These are phyloP conservation scores for Gossypium ekmanianum DNA, from an alignment of 345 rosid genomes.

Conservation along the genomic window DNA sequence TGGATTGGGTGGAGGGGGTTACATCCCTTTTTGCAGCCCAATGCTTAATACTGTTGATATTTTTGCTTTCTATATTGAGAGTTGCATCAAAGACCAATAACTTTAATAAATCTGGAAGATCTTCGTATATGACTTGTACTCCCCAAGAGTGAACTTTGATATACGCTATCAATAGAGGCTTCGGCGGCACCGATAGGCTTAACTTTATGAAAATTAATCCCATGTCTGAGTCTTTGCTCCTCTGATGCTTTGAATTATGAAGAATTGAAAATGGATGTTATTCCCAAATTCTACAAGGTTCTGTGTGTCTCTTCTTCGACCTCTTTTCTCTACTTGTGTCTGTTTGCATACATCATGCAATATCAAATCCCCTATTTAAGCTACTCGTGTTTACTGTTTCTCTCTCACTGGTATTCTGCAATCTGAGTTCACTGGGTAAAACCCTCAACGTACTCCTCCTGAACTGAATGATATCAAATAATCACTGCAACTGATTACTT, in stretches of 20 bases:
- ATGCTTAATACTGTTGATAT: background rate
- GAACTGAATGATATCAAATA: background rate
- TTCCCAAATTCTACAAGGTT: background rate
- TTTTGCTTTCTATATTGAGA: background rate
- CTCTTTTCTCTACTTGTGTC: background rate
- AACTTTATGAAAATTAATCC: background rate
- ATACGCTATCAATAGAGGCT: background rate
- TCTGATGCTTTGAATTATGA: background rate
- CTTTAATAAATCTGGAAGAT: slow-evolving; percentile 2
- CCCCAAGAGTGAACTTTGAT: background rate
- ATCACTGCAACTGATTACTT: background rate
- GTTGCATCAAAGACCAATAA: background rate
- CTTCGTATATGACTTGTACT: background rate
- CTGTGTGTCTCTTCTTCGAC: background rate
- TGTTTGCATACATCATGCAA: background rate
- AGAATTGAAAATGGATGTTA: background rate
- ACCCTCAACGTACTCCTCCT: background rate
- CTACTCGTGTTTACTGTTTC: background rate
- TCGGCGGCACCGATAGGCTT: background rate
- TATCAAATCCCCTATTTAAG: background rate
- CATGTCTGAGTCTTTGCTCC: background rate
- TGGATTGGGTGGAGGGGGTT: background rate
- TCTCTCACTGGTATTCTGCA: background rate
- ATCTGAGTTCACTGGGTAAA: background rate
- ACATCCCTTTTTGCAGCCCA: background rate